Percentiles rank a stretch among this genome's conserved stretches.
Evolutionary conservation across 1,284 basidiomycete species (phyloP).

Genomic region (Melampsora larici-populina): DNA sequence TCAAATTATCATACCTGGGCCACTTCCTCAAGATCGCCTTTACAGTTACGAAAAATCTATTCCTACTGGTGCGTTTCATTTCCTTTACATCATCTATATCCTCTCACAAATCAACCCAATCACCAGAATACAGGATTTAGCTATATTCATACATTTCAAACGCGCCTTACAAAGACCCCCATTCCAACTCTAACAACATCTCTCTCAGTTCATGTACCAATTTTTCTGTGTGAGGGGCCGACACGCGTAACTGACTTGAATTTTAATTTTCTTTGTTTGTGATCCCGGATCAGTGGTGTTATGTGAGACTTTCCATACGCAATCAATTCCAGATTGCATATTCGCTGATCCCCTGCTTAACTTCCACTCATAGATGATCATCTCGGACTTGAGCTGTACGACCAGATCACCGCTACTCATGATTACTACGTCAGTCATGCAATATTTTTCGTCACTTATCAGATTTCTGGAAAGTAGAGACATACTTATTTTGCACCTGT

Average conservation of each 20-base stretch:
- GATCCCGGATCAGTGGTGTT: no score
- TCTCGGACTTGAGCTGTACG: slow-evolving; percentile 31
- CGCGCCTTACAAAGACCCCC: background rate
- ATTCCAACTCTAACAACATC: background rate
- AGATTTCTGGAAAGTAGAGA: background rate
- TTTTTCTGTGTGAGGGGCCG: background rate
- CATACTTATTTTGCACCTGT: background rate
- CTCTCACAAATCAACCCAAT: background rate
- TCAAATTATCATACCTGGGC: slow-evolving; percentile 14
- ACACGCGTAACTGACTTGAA: slow-evolving; percentile 6
- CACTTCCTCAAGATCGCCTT: background rate
- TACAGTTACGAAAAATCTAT: slow-evolving; percentile 29
- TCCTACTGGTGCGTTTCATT: slow-evolving; percentile 21
- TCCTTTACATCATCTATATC: background rate
- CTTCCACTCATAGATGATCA: slow-evolving; percentile 21
- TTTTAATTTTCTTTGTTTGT: background rate
- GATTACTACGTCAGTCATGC: slow-evolving; percentile 38
- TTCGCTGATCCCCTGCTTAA: background rate
- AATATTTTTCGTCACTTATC: background rate
- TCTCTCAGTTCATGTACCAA: background rate
- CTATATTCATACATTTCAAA: background rate
- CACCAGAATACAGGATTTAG: no score
- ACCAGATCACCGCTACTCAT: slow-evolving; percentile 29
- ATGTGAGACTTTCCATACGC: background rate
- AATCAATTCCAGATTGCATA: background rate